Evolutionary conservation across 208 protist species (phyloP).

Genomic region (Naegleria fowleri): DNA sequence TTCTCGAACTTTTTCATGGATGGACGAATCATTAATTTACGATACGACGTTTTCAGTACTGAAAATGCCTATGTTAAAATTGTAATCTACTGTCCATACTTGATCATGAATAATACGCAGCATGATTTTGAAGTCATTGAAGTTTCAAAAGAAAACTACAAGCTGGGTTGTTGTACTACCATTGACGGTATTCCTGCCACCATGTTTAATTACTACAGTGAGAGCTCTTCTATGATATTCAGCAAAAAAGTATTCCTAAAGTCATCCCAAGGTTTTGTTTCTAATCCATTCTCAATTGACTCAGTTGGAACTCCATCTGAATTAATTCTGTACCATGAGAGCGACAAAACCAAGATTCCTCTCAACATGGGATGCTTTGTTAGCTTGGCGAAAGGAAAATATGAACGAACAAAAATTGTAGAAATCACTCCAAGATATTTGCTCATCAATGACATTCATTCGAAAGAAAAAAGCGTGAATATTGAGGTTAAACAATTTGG

Average conservation of each 20-base stretch:
- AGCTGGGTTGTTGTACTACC: neutral
- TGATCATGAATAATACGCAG: neutral
- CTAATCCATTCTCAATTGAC: neutral
- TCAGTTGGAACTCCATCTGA: neutral
- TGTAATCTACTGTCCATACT: neutral
- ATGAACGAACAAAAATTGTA: conserved; percentile 21
- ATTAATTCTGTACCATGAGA: neutral
- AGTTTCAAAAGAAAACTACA: neutral
- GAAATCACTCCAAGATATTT: neutral
- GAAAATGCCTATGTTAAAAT: neutral
- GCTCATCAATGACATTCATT: neutral
- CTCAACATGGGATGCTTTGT: neutral
- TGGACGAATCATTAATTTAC: neutral
- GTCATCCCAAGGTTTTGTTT: neutral
- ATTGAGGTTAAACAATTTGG: conserved; percentile 15
- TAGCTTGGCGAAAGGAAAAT: neutral
- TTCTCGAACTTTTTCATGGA: neutral
- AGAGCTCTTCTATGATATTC: neutral
- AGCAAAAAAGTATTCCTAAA: neutral
- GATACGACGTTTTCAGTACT: neutral
- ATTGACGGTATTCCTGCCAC: neutral
- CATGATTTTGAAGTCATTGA: neutral
- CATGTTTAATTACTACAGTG: neutral
- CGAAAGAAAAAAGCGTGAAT: neutral
- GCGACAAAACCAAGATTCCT: neutral